Evolutionary conservation across 805 yeast species (phyloP).

Genomic region (Kodamaea lidongshanica): DNA sequence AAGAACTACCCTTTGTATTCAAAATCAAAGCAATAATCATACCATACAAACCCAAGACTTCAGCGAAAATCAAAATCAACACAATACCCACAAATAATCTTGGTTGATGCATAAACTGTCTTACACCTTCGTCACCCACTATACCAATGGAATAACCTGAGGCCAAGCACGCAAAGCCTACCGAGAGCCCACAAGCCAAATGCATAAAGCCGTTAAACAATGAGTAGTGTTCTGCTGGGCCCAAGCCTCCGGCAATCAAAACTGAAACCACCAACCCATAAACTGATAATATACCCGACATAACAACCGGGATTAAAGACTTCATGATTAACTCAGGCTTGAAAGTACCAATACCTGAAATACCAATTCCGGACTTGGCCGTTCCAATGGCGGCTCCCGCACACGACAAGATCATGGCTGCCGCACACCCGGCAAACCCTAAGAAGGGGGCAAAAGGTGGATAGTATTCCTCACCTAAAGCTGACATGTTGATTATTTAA

Average conservation of each 20-base stretch:
- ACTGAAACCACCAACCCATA: conserved; percentile 97
- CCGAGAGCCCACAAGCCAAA: conserved; percentile 90
- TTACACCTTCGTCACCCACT: conserved; percentile 90
- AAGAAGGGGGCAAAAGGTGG: conserved; percentile 95
- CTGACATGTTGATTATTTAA: conserved; percentile 5
- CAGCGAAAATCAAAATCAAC: conserved; percentile 83
- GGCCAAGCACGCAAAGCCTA: conserved; percentile 93
- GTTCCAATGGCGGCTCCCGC: conserved; percentile 99
- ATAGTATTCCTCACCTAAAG: conserved; percentile 52
- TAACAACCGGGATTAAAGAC: conserved; percentile 92
- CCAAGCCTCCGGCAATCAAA: conserved; percentile 83
- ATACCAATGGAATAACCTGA: conserved; percentile 96
- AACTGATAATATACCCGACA: conserved; percentile 96
- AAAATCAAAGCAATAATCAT: conserved; percentile 91
- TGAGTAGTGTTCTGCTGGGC: conserved; percentile 74
- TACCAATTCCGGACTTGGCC: conserved; percentile 97
- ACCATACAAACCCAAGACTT: conserved; percentile 85
- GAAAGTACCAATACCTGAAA: conserved; percentile 95
- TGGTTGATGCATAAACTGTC: conserved; percentile 84
- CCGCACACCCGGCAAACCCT: conserved; percentile 96
- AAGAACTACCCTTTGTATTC: conserved; percentile 74
- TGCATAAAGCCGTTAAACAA: conserved; percentile 97
- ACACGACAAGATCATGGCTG: conserved; percentile 85
- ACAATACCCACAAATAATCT: conserved; percentile 85
- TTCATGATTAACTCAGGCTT: conserved; percentile 96